phyloP scores from a whole-genome alignment of 768 basidiomycete genomes.

The Xerocomellus amylosporus region DNA sequence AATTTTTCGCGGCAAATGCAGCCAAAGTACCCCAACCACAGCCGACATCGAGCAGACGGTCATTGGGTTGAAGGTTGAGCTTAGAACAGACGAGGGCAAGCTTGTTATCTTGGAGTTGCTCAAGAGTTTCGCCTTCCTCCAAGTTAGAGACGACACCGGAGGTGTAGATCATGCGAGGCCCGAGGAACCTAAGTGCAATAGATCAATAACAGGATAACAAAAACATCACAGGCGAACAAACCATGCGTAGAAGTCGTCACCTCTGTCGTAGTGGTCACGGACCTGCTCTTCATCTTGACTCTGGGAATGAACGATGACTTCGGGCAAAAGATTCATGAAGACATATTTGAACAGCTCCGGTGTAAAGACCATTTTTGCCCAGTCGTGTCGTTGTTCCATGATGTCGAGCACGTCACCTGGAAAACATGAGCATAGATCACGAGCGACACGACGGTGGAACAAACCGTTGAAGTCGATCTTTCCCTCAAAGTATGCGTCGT shows the following conservation, averaged over 20 bases:
- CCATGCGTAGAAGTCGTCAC: constrained; percentile 96
- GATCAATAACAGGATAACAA: neutral
- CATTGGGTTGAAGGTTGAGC: constrained; percentile 81
- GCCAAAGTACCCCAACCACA: constrained; percentile 97
- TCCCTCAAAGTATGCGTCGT: constrained; percentile 95
- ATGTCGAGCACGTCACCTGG: constrained; percentile 90
- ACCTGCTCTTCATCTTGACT: constrained; percentile 94
- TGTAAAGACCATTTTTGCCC: constrained; percentile 90
- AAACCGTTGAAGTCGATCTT: constrained; percentile 95
- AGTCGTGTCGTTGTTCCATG: constrained; percentile 94
- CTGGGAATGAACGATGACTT: constrained; percentile 88
- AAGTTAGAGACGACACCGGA: constrained; percentile 81
- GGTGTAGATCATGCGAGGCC: constrained; percentile 96
- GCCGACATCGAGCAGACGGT: constrained; percentile 81
- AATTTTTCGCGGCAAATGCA: constrained; percentile 96
- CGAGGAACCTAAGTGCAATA: constrained; percentile 67
- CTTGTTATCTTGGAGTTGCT: constrained; percentile 98
- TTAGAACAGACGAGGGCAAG: constrained; percentile 94
- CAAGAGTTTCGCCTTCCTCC: constrained; percentile 74
- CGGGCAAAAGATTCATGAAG: constrained; percentile 82
- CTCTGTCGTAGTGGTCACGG: constrained; percentile 93
- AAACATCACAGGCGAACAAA: neutral
- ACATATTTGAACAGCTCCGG: constrained; percentile 93
- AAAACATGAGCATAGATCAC: neutral
- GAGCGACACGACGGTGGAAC: constrained; percentile 13